A percentile compares a stretch with the other conserved stretches of the same genome.
Conservation (phyloP, 208 protist genomes). For the Crithidia bombi region DNA sequence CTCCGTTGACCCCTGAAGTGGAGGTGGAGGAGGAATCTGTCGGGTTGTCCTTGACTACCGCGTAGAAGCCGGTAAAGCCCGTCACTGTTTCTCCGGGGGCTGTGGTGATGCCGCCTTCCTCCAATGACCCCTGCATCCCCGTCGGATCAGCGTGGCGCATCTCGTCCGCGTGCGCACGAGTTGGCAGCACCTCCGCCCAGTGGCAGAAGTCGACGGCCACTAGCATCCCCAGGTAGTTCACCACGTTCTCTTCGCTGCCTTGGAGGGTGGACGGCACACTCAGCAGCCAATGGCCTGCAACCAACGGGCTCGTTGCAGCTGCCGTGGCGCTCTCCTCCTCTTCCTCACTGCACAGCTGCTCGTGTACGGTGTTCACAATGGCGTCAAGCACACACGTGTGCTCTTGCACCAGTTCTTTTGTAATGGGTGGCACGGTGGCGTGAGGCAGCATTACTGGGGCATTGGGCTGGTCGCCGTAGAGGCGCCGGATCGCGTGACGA, state of each 20-base stretch:
- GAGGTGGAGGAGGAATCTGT: neutral
- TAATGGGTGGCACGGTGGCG: constrained; percentile 29
- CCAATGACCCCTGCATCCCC: neutral
- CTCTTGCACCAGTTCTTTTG: neutral
- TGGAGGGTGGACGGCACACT: constrained; percentile 56
- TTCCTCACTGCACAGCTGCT: constrained; percentile 13
- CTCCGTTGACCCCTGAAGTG: neutral
- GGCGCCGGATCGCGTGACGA: constrained; percentile 10
- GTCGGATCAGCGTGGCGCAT: neutral
- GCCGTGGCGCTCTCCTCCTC: neutral
- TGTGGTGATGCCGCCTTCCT: constrained; percentile 20
- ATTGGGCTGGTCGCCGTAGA: constrained; percentile 15
- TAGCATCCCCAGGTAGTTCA: constrained; percentile 83
- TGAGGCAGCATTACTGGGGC: constrained; percentile 18
- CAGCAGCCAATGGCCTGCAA: constrained; percentile 57
- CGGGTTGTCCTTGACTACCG: constrained; percentile 3
- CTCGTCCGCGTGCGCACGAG: neutral
- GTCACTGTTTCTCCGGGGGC: constrained; percentile 44
- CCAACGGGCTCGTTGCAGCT: neutral
- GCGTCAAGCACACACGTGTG: constrained; percentile 16
- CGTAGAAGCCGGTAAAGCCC: constrained; percentile 66
- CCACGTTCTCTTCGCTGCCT: constrained; percentile 31
- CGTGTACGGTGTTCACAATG: constrained; percentile 1
- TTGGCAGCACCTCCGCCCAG: constrained; percentile 58
- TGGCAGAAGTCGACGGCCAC: constrained; percentile 89